These are phyloP conservation scores for Calonectria montana DNA, from an alignment of 2,329 filamentous ascomycete species.

Conservation along the genomic window DNA sequence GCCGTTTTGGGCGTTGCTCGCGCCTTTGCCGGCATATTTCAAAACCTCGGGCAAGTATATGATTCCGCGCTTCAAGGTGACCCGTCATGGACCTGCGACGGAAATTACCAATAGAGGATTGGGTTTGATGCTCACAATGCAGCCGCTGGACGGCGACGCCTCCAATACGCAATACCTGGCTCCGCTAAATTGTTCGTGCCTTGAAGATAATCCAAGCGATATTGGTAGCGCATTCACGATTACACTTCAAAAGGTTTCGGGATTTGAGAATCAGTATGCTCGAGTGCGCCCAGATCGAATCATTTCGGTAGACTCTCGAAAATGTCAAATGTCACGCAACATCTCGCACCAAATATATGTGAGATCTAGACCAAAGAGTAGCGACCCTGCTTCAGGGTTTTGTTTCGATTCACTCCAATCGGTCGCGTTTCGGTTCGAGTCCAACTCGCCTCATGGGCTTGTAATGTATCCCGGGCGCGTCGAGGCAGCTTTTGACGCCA, in stretches of 20 bases:
- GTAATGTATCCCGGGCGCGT: not conserved
- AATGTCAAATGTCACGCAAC: not conserved
- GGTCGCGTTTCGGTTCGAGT: not conserved
- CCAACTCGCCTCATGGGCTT: not conserved
- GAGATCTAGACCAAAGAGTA: not conserved
- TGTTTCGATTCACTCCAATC: not conserved
- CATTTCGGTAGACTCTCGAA: not conserved
- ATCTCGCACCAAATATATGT: not conserved
- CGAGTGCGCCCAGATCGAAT: not conserved
- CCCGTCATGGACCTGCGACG: not conserved
- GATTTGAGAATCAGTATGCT: not conserved
- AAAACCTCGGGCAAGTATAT: not conserved
- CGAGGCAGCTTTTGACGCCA: not conserved
- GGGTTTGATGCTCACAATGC: not conserved
- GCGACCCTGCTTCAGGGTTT: not conserved
- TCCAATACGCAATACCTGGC: not conserved
- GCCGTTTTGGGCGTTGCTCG: not conserved
- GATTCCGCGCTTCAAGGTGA: not conserved
- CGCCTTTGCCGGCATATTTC: not conserved
- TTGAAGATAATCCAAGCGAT: not conserved
- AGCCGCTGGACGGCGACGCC: not conserved
- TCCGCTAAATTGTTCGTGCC: not conserved
- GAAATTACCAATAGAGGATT: conserved; percentile 6
- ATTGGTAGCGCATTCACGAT: not conserved
- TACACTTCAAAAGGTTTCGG: not conserved